phyloP scores from a whole-genome alignment of 306 rosid species.

The Quercus ilex region DNA sequence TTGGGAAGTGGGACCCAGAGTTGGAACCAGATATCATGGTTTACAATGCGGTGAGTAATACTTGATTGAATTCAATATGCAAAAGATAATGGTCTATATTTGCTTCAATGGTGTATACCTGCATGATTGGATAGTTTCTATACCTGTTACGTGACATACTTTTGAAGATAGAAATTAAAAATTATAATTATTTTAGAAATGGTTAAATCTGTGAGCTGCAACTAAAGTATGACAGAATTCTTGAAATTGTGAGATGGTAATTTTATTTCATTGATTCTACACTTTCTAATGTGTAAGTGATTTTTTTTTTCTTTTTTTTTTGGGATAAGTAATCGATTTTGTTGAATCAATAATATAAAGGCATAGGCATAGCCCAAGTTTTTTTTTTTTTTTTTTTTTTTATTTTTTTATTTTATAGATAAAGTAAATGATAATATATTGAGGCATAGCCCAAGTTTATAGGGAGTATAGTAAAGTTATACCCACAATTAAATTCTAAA shows the following conservation, averaged over 20 bases:
- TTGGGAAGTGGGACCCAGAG: slow-evolving; percentile 86
- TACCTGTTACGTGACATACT: background rate
- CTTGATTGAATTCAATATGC: background rate
- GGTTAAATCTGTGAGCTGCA: background rate
- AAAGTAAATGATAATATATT: too few relatives aligned
- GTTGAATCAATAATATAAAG: too few relatives aligned
- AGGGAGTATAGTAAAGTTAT: too few relatives aligned
- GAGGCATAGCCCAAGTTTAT: too few relatives aligned
- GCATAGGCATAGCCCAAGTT: too few relatives aligned
- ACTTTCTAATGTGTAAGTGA: background rate
- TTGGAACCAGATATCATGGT: slow-evolving; percentile 80
- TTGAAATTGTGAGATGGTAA: background rate
- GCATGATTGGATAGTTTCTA: background rate
- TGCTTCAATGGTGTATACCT: background rate
- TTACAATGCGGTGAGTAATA: slow-evolving; percentile 16
- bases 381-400: too few relatives aligned
- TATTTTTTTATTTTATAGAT: too few relatives aligned
- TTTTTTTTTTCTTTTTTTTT: too few relatives aligned
- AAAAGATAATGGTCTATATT: background rate
- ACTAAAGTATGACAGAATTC: background rate
- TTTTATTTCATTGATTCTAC: background rate
- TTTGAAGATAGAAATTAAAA: background rate
- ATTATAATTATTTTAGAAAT: background rate
- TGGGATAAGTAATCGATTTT: too few relatives aligned
- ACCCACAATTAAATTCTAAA: too few relatives aligned